phyloP scores from a whole-genome alignment of 257 asterid species.

The Lavandula angustifolia region DNA sequence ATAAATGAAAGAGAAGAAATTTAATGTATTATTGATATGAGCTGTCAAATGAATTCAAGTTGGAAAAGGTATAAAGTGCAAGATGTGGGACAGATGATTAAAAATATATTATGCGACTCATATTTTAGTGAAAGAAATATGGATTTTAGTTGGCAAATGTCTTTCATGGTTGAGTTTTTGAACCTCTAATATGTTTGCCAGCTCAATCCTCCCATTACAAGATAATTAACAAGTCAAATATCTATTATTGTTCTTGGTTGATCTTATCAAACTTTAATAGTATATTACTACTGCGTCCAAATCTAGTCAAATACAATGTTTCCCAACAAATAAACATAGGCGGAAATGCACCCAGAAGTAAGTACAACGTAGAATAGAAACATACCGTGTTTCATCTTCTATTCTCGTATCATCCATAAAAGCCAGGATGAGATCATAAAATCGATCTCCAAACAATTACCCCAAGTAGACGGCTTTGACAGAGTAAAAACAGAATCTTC shows the following conservation, averaged over 20 bases:
- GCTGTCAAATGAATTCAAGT: conserved; percentile 30
- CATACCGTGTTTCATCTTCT: no score
- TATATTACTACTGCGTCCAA: not conserved
- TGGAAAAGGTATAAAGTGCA: conserved; percentile 7
- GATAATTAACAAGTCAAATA: conserved; percentile 21
- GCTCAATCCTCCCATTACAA: conserved; percentile 22
- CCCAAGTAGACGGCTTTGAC: no score
- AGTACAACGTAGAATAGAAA: no score
- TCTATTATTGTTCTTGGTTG: not conserved
- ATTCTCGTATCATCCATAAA: no score
- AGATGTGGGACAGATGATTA: not conserved
- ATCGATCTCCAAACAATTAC: no score
- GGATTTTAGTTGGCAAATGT: conserved; percentile 36
- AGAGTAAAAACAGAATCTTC: no score
- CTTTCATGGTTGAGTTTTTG: conserved; percentile 32
- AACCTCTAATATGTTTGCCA: conserved; percentile 27
- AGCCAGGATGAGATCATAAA: no score
- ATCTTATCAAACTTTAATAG: not conserved
- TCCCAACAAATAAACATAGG: no score
- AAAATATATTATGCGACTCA: not conserved
- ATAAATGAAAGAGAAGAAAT: not conserved
- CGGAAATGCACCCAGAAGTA: no score
- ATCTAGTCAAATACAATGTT: no score
- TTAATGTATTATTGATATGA: conserved; percentile 17
- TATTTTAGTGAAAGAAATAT: not conserved